Percentiles rank a stretch among this genome's conserved stretches.
phyloP scores from a whole-genome alignment of 305 asterid species.

The Plantago lanceolata region DNA sequence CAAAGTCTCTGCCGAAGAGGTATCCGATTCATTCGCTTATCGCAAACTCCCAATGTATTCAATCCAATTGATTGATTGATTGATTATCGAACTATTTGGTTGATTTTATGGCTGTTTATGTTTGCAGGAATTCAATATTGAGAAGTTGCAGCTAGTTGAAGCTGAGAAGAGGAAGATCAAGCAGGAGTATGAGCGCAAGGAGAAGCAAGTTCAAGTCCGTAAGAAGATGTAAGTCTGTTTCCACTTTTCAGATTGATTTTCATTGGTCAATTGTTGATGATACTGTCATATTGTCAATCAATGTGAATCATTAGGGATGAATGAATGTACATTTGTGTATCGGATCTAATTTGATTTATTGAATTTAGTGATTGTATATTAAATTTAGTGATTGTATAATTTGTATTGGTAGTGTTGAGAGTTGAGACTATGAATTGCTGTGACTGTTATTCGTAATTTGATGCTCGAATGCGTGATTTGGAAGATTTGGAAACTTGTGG shows the following conservation, averaged over 20 bases:
- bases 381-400: no score
- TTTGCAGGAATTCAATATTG: conserved; percentile 57
- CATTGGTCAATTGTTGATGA: conserved; percentile 1
- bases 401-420: no score
- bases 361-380: background rate
- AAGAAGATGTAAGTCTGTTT: conserved; percentile 40
- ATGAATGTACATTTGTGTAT: background rate
- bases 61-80: no score
- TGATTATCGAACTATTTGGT: background rate
- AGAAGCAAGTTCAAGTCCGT: conserved; percentile 57
- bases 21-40: conserved; percentile 12
- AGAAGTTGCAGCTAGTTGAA: conserved; percentile 65
- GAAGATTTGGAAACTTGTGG: background rate
- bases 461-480: background rate
- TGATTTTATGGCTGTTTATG: conserved; percentile 16
- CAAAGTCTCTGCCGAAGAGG: conserved; percentile 92
- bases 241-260: background rate
- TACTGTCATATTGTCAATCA: no score
- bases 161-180: conserved; percentile 70
- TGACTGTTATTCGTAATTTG: background rate
- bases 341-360: background rate
- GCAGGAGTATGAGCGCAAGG: conserved; percentile 64
- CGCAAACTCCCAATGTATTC: no score
- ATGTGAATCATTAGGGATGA: background rate
- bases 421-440: no score